phyloP scores from a whole-genome alignment of 352 stramenopile species.

The Lagenidium giganteum region DNA sequence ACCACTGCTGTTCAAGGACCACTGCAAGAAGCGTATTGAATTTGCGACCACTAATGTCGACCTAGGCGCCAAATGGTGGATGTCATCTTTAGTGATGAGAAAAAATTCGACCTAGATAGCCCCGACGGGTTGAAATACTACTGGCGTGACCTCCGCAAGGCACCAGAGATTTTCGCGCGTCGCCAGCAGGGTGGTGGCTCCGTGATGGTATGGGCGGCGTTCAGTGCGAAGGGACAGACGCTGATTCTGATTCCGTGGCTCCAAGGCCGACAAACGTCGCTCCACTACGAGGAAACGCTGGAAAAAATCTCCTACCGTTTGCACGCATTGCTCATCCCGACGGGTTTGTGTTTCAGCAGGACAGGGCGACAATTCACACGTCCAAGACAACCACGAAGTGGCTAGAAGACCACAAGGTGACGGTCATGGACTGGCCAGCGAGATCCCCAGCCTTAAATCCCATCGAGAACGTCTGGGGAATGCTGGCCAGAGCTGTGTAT shows the following conservation, averaged over 20 bases:
- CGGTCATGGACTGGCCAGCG: conserved; percentile 6
- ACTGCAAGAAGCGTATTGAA: too few species aligned
- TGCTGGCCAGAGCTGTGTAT: background rate
- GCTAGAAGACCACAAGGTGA: background rate
- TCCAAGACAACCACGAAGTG: conserved; percentile 4
- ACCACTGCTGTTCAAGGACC: too few species aligned
- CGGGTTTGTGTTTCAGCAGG: conserved; percentile 9
- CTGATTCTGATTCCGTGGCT: conserved; percentile 1
- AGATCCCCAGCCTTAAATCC: conserved; percentile 4
- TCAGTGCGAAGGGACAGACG: conserved; percentile 4
- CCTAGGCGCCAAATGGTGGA: too few species aligned
- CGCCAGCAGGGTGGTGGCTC: conserved; percentile 1
- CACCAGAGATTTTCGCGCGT: background rate
- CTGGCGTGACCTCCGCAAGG: conserved; percentile 16
- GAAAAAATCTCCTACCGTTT: conserved; percentile 5
- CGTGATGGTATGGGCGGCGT: conserved; percentile 16
- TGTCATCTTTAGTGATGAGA: conserved; percentile 35
- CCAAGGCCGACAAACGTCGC: background rate
- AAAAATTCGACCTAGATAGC: conserved; percentile 36
- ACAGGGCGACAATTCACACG: conserved; percentile 7
- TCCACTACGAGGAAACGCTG: conserved; percentile 6
- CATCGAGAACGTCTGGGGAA: conserved; percentile 8
- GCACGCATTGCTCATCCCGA: background rate
- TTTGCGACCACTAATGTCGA: too few species aligned
- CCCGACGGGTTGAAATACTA: conserved; percentile 25